Conservation (phyloP, 352 stramenopile genomes). For the Phytophthora pluvialis region DNA sequence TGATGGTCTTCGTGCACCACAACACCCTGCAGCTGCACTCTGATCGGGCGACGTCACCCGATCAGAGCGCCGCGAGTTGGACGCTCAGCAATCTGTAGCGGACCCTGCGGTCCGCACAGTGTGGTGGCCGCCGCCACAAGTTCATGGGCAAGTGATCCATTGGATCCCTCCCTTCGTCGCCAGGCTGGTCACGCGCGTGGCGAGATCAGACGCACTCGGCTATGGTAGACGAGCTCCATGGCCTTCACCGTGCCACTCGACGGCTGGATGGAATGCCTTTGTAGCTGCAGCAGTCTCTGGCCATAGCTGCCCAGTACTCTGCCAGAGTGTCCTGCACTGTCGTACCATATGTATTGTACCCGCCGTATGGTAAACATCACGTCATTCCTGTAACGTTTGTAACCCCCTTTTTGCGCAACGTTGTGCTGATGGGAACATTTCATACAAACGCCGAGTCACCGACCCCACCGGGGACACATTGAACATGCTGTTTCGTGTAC, state of each 20-base stretch:
- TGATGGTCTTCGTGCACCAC: conserved; percentile 13
- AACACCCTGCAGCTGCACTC: neutral
- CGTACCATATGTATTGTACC: neutral
- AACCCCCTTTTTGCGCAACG: conserved; percentile 1
- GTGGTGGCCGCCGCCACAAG: too few species aligned
- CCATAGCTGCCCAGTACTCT: too few species aligned
- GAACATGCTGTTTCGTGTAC: neutral
- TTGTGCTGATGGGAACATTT: too few species aligned
- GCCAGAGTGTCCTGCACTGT: too few species aligned
- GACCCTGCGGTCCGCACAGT: neutral
- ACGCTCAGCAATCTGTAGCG: conserved; percentile 8
- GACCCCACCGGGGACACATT: too few species aligned
- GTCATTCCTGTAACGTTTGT: neutral
- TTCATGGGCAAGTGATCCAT: neutral
- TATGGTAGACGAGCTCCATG: conserved; percentile 5
- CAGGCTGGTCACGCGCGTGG: neutral
- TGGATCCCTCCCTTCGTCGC: neutral
- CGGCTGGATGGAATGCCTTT: neutral
- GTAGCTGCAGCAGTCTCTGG: neutral
- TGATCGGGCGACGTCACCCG: neutral
- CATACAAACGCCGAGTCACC: neutral
- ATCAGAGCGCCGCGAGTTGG: neutral
- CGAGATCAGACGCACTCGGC: neutral
- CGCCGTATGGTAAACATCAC: neutral
- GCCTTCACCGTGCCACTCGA: neutral